A percentile compares a stretch with the other conserved stretches of the same genome.
These are phyloP conservation scores for Fusarium sp. DNA, from an alignment of 2,329 filamentous ascomycete species.

Conservation along the genomic window DNA sequence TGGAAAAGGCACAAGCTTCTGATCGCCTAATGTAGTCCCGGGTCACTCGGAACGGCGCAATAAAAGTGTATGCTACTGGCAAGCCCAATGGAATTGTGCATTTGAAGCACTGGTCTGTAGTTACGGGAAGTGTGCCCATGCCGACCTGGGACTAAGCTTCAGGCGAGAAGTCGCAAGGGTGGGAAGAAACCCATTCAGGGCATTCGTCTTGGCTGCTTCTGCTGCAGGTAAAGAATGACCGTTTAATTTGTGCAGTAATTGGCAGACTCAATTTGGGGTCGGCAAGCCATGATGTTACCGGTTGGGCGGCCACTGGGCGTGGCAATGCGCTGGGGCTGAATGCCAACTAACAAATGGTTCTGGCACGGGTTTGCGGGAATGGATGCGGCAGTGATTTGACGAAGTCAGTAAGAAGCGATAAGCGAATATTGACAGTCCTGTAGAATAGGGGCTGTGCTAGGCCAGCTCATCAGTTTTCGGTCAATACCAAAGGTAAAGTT, in stretches of 20 bases:
- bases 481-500: conserved; percentile 34
- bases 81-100: conserved; percentile 17
- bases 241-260: conserved; percentile 15
- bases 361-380: conserved; percentile 36
- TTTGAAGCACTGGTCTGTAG: not conserved
- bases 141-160: conserved; percentile 10
- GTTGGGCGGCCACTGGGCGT: conserved; percentile 25
- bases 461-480: conserved; percentile 35
- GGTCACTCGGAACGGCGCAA: conserved; percentile 20
- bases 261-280: not conserved
- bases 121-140: not conserved
- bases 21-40: conserved; percentile 20
- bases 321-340: conserved; percentile 43
- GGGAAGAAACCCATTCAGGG: conserved; percentile 3
- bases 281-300: conserved; percentile 13
- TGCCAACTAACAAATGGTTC: conserved; percentile 25
- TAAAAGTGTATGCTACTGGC: conserved; percentile 9
- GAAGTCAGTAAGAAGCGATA: conserved; percentile 21
- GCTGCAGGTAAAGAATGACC: conserved; percentile 12
- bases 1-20: conserved; percentile 26
- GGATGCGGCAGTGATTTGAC: conserved; percentile 35
- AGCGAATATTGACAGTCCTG: conserved; percentile 9
- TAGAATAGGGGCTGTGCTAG: conserved; percentile 34
- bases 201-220: conserved; percentile 20
- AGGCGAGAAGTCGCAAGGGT: conserved; percentile 6